Evolutionary conservation across 1,284 basidiomycete genomes (phyloP).

Genomic region (Cystobasidium slooffiae): DNA sequence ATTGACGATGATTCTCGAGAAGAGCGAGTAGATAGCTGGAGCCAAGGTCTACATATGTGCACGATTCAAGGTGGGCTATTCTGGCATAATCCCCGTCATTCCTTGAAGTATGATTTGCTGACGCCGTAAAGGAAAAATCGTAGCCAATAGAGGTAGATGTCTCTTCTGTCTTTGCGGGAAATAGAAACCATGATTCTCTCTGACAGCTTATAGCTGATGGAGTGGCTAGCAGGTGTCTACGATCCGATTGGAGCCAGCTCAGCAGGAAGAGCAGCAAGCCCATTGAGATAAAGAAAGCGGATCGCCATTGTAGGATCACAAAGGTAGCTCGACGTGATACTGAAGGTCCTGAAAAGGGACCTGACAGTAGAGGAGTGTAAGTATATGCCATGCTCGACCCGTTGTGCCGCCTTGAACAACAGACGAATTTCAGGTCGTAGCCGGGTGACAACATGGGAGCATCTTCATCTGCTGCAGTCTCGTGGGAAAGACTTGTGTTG

Average conservation of each 20-base stretch:
- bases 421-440: no score
- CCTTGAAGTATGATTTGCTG: background rate
- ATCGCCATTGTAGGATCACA: no score
- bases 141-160: background rate
- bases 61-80: background rate
- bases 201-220: background rate
- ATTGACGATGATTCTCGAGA: conserved; percentile 3
- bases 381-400: no score
- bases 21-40: conserved; percentile 1
- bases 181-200: background rate
- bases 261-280: background rate
- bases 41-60: background rate
- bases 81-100: background rate
- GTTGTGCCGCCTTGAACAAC: no score
- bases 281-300: no score
- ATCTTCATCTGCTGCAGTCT: no score
- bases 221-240: background rate
- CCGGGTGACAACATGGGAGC: no score
- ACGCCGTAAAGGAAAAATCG: background rate
- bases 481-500: no score
- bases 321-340: no score
- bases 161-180: background rate
- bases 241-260: background rate
- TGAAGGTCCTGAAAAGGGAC: no score
- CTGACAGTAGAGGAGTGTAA: no score